phyloP scores from a whole-genome alignment of 805 yeast species.

The Sugiyamaella boreocaroliniensis region DNA sequence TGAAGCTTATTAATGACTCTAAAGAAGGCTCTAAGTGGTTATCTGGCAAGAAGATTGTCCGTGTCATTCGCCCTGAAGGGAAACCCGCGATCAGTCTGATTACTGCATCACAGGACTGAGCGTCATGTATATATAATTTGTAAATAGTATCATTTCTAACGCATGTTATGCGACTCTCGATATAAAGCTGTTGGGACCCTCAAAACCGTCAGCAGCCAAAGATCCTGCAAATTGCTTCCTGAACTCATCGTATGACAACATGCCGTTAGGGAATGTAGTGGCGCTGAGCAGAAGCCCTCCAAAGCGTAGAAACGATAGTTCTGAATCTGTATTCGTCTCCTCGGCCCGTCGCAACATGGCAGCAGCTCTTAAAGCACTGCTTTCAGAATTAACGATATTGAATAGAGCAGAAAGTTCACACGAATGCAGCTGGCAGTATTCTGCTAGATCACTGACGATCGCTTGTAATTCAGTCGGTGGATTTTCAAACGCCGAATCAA shows the following conservation, averaged over 20 bases:
- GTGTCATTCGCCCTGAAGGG: constrained; percentile 39
- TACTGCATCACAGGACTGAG: constrained; percentile 2
- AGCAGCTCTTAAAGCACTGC: neutral
- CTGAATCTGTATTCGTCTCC: neutral
- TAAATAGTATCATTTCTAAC: neutral
- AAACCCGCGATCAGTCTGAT: constrained; percentile 19
- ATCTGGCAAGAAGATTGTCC: constrained; percentile 38
- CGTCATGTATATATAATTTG: neutral
- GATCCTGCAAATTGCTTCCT: neutral
- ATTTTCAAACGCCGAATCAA: neutral
- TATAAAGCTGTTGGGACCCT: neutral
- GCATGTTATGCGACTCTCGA: neutral
- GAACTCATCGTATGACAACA: constrained; percentile 9
- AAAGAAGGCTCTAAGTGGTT: constrained; percentile 40
- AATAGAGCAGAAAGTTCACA: neutral
- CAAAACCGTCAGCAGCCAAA: constrained; percentile 6
- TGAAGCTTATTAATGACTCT: constrained; percentile 32
- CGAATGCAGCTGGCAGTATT: neutral
- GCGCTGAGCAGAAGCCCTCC: constrained; percentile 1
- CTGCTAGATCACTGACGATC: neutral
- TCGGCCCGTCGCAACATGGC: too few relatives aligned
- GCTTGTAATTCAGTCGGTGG: neutral
- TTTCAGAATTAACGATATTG: neutral
- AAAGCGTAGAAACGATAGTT: neutral
- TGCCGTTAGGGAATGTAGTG: neutral